These are phyloP conservation scores for Dactylis glomerata DNA, from an alignment of 176 grass and related monocot species.

Conservation along the genomic window DNA sequence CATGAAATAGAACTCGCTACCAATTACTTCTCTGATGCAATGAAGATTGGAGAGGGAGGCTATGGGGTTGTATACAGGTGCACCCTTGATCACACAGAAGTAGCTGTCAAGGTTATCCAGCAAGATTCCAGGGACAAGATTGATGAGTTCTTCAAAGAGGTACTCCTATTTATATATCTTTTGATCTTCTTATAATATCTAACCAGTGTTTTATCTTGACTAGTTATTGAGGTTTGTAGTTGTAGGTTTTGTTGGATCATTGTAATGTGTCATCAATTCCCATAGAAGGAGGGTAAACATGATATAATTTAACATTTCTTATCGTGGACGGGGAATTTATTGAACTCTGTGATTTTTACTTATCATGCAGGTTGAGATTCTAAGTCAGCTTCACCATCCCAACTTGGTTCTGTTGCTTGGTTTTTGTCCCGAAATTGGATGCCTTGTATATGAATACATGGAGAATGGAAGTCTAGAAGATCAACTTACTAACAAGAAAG, in stretches of 20 bases:
- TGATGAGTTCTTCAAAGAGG: slow-evolving; percentile 92
- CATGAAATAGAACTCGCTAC: slow-evolving; percentile 92
- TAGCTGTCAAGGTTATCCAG: slow-evolving; percentile 85
- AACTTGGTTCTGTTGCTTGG: slow-evolving; percentile 77
- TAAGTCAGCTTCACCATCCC: slow-evolving; percentile 77
- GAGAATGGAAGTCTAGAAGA: slow-evolving; percentile 85
- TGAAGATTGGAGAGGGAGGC: slow-evolving; percentile 91
- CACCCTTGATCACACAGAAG: slow-evolving; percentile 87
- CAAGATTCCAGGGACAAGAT: slow-evolving; percentile 73
- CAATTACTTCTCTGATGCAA: slow-evolving; percentile 80
- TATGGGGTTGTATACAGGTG: slow-evolving; percentile 93
- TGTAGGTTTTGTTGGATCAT: background rate
- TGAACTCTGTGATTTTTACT: slow-evolving; percentile 6
- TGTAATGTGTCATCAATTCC: background rate
- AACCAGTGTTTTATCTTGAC: background rate
- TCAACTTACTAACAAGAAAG: slow-evolving; percentile 49
- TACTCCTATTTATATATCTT: slow-evolving; percentile 1
- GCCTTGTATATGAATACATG: slow-evolving; percentile 91
- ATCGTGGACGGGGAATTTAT: background rate
- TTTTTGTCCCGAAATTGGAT: slow-evolving; percentile 75
- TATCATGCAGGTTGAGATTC: slow-evolving; percentile 70
- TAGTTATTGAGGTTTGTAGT: background rate
- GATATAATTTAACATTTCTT: background rate
- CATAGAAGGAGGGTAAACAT: background rate
- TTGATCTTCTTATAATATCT: background rate